A percentile compares a stretch with the other conserved stretches of the same genome.
These are phyloP conservation scores for Hsuehochloa calcarea DNA, from an alignment of 176 grass and related monocot genomes.

Conservation along the genomic window DNA sequence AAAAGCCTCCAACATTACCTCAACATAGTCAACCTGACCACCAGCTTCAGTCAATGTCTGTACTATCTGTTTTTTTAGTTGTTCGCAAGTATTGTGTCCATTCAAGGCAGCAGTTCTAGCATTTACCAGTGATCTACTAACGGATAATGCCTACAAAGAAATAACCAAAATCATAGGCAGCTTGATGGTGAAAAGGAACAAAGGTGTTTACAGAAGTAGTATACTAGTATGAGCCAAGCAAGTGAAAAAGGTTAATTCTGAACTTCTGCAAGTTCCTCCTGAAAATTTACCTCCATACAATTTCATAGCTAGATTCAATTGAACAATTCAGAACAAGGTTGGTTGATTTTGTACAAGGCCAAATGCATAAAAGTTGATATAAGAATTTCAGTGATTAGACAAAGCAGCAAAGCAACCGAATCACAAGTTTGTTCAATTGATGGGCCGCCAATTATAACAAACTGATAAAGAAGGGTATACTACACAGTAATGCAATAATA, in stretches of 20 bases:
- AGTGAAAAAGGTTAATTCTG: background rate
- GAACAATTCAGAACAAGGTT: background rate
- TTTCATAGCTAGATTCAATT: background rate
- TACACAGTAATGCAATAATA: no score
- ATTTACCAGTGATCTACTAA: conserved; percentile 64
- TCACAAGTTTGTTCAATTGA: no score
- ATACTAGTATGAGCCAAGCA: no score
- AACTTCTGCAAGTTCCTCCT: background rate
- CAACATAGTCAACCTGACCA: conserved; percentile 83
- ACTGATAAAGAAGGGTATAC: no score
- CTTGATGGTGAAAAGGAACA: background rate
- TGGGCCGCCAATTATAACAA: no score
- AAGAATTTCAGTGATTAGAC: no score
- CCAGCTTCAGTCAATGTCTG: conserved; percentile 52
- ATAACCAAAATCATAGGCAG: background rate
- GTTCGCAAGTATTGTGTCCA: conserved; percentile 43
- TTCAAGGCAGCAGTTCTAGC: conserved; percentile 57
- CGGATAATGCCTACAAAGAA: conserved; percentile 64
- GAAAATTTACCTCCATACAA: background rate
- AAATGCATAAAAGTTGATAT: no score
- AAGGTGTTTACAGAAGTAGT: background rate
- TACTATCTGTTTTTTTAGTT: conserved; percentile 62
- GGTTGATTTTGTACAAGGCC: background rate
- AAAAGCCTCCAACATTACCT: conserved; percentile 43
- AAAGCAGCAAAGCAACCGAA: no score